Base-by-base conservation (phyloP, 2,329 filamentous ascomycete genomes). In the Coleophoma eucalyptorum region DNA sequence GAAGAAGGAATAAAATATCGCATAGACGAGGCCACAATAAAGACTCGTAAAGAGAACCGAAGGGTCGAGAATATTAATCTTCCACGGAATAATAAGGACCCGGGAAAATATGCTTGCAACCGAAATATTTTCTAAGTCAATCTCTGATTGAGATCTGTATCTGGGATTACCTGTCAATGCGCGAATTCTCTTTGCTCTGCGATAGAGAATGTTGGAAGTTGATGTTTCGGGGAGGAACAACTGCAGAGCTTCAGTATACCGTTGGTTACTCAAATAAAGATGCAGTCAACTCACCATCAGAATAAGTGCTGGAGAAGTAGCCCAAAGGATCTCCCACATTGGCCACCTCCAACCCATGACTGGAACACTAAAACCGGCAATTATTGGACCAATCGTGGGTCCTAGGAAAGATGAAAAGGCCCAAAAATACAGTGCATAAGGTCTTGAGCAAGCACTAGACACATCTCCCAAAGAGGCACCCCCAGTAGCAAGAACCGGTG, bases 41-140 rank as follows among this genome's bases (percentile, higher is more conserved):
- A 82, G 51, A 57, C 81, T 78, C 1, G 79, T 74, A 62, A 85
- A 84, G 54, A 81, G 62, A 54, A 86, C 74, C 12, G 81, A 77
- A 0, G 82, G 81, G 51, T 84, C 80, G 59, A 79, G 76, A 59
- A 82, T 50, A 15, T 74, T 80, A 57, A 84, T 79, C 62, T 80
- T 72, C 18, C 76, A 64, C 2, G 81, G 83, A 64, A 79, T 79
- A 65, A 83, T 74, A 26, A 87, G 69, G 1, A 82, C 77, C 48
- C 83, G 77, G 40, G 75, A 51, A 8, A 75, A 69, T 10, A 81
- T 80, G 58, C 84, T 73, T 55, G 74, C 77, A 44, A 81, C 66
- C 68, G 84, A 85, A 49, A 81, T 74, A 87, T 79, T 64, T 87
- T 83, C 45, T 76, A 78, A 59, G 84, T 78, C 66, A 18, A 83